phyloP scores from a whole-genome alignment of 805 yeast species.

The Saturnispora gosingensis region DNA sequence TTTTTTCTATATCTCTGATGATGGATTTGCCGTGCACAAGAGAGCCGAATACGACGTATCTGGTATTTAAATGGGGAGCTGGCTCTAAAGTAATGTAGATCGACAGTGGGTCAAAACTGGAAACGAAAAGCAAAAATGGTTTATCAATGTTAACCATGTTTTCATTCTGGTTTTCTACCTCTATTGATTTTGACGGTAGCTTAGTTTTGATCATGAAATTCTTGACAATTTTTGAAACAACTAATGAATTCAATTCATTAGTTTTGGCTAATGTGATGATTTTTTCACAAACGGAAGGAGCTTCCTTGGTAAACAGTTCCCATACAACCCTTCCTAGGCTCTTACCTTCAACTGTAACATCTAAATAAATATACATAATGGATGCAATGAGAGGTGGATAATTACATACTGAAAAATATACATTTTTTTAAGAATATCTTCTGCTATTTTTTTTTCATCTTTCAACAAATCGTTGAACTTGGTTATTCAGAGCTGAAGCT shows the following conservation, averaged over 20 bases:
- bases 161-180: constrained; percentile 44
- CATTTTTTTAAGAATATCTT: neutral
- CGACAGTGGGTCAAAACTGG: constrained; percentile 55
- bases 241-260: constrained; percentile 33
- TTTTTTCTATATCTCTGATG: constrained; percentile 53
- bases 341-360: constrained; percentile 27
- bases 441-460: neutral
- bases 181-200: constrained; percentile 39
- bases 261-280: constrained; percentile 40
- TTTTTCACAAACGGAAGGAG: constrained; percentile 50
- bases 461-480: neutral
- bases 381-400: neutral
- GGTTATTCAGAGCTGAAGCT: neutral
- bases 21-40: constrained; percentile 63
- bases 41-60: constrained; percentile 69
- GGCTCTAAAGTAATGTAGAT: constrained; percentile 65
- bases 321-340: constrained; percentile 52
- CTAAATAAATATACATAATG: constrained; percentile 29
- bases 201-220: constrained; percentile 70
- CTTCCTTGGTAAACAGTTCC: constrained; percentile 37
- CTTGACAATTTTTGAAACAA: constrained; percentile 54
- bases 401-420: neutral
- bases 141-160: constrained; percentile 37
- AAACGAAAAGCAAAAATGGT: constrained; percentile 53
- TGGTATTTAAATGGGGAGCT: constrained; percentile 65